Percentiles rank a stretch among this genome's conserved stretches.
phyloP scores from a whole-genome alignment of 352 stramenopile species.

The Phytopythium mirpurense region DNA sequence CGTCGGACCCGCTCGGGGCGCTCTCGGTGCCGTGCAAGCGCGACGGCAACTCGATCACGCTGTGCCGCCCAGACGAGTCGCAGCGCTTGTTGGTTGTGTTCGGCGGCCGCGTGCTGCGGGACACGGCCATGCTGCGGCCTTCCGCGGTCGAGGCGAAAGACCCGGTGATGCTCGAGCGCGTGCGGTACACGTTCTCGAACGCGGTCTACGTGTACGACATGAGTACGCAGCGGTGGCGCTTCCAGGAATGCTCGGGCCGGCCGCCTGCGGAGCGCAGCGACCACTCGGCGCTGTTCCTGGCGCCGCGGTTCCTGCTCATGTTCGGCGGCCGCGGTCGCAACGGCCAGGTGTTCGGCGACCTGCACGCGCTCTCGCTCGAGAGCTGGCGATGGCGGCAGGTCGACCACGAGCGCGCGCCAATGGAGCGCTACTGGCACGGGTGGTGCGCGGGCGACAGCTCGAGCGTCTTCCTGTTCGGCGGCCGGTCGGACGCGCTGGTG shows the following conservation, averaged over 20 bases:
- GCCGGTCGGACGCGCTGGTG: conserved; percentile 50
- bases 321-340: conserved; percentile 51
- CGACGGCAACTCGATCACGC: conserved; percentile 58
- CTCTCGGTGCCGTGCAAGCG: conserved; percentile 46
- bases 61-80: conserved; percentile 44
- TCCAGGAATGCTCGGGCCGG: conserved; percentile 29
- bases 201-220: conserved; percentile 51
- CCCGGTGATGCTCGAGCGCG: conserved; percentile 45
- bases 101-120: conserved; percentile 43
- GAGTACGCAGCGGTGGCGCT: conserved; percentile 23
- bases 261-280: conserved; percentile 43
- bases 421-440: conserved; percentile 41
- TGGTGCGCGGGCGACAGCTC: conserved; percentile 22
- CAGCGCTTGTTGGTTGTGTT: conserved; percentile 49
- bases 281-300: conserved; percentile 50
- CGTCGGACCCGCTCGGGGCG: conserved; percentile 29
- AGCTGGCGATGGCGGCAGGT: conserved; percentile 46
- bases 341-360: conserved; percentile 43
- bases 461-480: conserved; percentile 53
- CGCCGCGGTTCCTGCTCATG: conserved; percentile 37
- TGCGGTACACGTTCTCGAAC: conserved; percentile 57
- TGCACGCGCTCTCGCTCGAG: conserved; percentile 38
- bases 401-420: conserved; percentile 16
- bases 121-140: conserved; percentile 38
- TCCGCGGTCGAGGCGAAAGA: conserved; percentile 21